Evolutionary conservation across 2,329 filamentous ascomycete species (phyloP).

Genomic region (Cytospora chrysosperma): DNA sequence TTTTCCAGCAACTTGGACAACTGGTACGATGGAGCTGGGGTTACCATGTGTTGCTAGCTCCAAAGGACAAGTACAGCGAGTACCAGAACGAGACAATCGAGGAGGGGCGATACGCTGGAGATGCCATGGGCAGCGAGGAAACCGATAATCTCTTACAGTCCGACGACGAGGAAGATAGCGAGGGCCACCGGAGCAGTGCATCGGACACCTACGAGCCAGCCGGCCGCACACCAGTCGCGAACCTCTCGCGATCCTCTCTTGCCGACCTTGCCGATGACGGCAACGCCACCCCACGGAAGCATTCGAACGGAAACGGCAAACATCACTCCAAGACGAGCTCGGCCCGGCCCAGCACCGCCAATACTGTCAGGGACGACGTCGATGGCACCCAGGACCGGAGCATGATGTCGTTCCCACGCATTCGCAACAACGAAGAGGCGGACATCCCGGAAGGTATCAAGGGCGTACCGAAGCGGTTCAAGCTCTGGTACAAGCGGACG

Average conservation of each 20-base stretch:
- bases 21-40: constrained; percentile 97
- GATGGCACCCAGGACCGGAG: constrained; percentile 40
- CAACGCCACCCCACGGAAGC: constrained; percentile 33
- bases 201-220: constrained; percentile 54
- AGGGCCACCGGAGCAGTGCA: constrained; percentile 36
- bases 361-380: constrained; percentile 23
- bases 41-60: constrained; percentile 90
- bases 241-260: constrained; percentile 49
- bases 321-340: constrained; percentile 30
- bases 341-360: constrained; percentile 20
- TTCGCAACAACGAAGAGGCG: constrained; percentile 44
- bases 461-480: constrained; percentile 41
- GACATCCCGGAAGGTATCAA: constrained; percentile 42
- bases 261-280: constrained; percentile 19
- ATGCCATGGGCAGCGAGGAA: constrained; percentile 43
- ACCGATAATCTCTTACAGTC: constrained; percentile 45
- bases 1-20: constrained; percentile 97
- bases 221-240: constrained; percentile 54
- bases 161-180: constrained; percentile 41
- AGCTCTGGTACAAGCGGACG: constrained; percentile 33
- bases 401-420: constrained; percentile 63
- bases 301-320: constrained; percentile 28
- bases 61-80: constrained; percentile 70
- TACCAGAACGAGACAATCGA: constrained; percentile 56
- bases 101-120: constrained; percentile 59